A percentile compares a stretch with the other conserved stretches of the same genome.
These are phyloP conservation scores for Mycena albidolilacea DNA, from an alignment of 768 basidiomycete species.

Conservation along the genomic window DNA sequence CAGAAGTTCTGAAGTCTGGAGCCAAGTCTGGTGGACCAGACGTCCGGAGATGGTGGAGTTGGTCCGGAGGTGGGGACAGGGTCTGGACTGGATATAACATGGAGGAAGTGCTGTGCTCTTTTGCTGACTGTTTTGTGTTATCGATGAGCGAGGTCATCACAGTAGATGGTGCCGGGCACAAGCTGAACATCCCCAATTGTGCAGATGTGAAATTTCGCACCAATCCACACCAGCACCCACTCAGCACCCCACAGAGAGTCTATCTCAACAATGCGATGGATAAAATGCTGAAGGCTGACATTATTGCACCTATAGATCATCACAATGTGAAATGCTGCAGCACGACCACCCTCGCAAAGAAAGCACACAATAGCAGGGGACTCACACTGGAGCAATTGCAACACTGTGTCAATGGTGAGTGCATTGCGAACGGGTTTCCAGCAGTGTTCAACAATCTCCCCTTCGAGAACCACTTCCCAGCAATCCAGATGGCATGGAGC, in stretches of 20 bases:
- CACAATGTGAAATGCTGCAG: conserved; percentile 34
- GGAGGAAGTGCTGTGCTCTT: conserved; percentile 43
- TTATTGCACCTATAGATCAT: conserved; percentile 15
- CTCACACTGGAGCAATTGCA: conserved; percentile 28
- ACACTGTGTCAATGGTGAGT: conserved; percentile 29
- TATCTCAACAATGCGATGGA: conserved; percentile 41
- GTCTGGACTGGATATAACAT: too few relatives aligned
- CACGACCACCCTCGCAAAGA: conserved; percentile 35
- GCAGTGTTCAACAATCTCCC: background rate
- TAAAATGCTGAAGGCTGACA: conserved; percentile 41
- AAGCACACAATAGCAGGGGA: conserved; percentile 20
- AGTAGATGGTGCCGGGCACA: conserved; percentile 39
- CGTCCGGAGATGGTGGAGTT: too few relatives aligned
- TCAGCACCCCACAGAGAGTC: conserved; percentile 41
- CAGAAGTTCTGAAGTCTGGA: too few relatives aligned
- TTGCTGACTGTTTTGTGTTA: conserved; percentile 57
- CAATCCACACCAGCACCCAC: conserved; percentile 39
- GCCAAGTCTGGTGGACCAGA: too few relatives aligned
- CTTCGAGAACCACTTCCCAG: background rate
- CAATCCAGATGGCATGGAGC: background rate
- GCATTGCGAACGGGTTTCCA: conserved; percentile 12
- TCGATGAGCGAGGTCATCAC: conserved; percentile 48
- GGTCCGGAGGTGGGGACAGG: too few relatives aligned
- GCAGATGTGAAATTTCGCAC: conserved; percentile 30
- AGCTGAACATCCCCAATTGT: conserved; percentile 36